Base-by-base conservation (phyloP, 192 early-diverging fungal genomes). In the Jimgerdemannia flammicorona region DNA sequence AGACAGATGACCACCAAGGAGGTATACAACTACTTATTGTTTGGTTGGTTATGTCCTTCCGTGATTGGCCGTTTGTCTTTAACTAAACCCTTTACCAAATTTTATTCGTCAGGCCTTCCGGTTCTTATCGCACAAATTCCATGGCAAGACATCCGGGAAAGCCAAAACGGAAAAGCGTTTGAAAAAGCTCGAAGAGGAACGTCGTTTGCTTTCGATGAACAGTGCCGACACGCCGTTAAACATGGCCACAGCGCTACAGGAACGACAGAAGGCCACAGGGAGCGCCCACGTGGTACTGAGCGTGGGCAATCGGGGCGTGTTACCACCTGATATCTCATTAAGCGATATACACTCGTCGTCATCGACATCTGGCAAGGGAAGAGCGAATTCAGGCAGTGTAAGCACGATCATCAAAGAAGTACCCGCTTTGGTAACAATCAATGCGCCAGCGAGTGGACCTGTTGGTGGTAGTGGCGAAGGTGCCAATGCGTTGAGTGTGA, bases 111-210 rank as follows among this genome's bases (percentile, higher is more conserved):
- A 91, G 86, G 97, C 97, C 1, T 99, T 94, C 82, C 88, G 93
- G 73, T 89, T 90, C 72, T 80, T 96, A 43, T 95, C 95, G 49
- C 97, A 99, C 67, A 95, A 93, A 67, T 99, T 99, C 89, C 97
- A 99, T 78, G 97, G 97, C 17, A 95, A 95, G 72, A 88, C 89
- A 6, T 93, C 92, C 44, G 97, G 97, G 44, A 98, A 97, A 78
- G 89, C 90, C 80, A 99, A 99, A 87, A 95, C 93, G 6, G 97
- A 99, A 74, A 96, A 95, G 83, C 78, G 92, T 4, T 84, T 95
- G 75, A 83, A 84, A 68, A 95, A 95, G 78, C 74, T 95, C 20
- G 92, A 96, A 71, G 93, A 94, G 40, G 95, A 96, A 76, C 87
- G 87, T 67, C 87, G 88, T 70, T 84, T 94, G 75, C 75, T 94